A percentile compares a stretch with the other conserved stretches of the same genome.
Conservation (phyloP, 2,329 filamentous ascomycete genomes). For the Colletotrichum navitas region DNA sequence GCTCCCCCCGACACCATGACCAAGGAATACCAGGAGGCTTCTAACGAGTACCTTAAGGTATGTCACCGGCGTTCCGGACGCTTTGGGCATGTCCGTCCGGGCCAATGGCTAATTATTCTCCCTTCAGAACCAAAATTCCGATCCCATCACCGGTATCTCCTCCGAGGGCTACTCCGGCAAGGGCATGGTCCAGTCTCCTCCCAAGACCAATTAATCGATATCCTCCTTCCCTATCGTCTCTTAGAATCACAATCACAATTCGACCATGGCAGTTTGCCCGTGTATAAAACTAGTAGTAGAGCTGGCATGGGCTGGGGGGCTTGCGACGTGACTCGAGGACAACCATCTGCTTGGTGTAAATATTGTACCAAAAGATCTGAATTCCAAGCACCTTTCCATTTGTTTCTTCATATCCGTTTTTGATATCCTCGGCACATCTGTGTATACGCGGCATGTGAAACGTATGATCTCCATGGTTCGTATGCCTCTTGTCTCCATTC, state of each 20-base stretch:
- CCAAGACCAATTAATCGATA: conserved; percentile 61
- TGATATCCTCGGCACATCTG: background rate
- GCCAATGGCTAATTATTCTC: conserved; percentile 28
- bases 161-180: conserved; percentile 83
- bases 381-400: conserved; percentile 51
- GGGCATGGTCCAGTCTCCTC: conserved; percentile 81
- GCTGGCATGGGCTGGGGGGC: conserved; percentile 48
- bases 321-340: conserved; percentile 50
- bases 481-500: background rate
- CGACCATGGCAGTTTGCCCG: conserved; percentile 46
- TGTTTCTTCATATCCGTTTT: conserved; percentile 23
- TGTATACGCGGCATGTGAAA: background rate
- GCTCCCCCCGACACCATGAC: conserved; percentile 87
- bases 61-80: background rate
- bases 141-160: conserved; percentile 87
- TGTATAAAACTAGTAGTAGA: conserved; percentile 52
- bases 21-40: conserved; percentile 96
- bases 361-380: conserved; percentile 59
- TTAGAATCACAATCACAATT: conserved; percentile 42
- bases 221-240: conserved; percentile 41
- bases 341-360: conserved; percentile 53
- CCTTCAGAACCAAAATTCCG: conserved; percentile 81
- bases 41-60: conserved; percentile 94
- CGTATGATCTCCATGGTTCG: background rate
- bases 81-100: background rate